Base-by-base conservation (phyloP, 2,329 filamentous ascomycete species). In the Falciphora oryzae region DNA sequence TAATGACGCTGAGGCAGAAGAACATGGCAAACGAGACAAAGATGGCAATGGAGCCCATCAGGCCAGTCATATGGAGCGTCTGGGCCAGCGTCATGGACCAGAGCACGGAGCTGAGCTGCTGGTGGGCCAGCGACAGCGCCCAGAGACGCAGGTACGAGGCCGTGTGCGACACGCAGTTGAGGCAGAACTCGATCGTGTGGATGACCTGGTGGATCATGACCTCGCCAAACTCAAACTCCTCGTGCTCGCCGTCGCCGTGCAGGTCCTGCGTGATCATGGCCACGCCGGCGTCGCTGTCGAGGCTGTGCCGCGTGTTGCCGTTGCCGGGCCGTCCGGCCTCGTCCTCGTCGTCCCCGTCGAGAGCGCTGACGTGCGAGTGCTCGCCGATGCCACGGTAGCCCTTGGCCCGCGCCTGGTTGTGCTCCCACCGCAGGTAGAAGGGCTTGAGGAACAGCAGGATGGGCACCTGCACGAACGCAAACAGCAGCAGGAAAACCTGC, bases 151-250 rank as follows among this genome's bases (percentile, higher is more conserved):
- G 90, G 79, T 99, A 99, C 1, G 95, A 99, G 5, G 95, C 95
- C 5, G 96, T 99, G 80, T 99, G 95, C 35, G 95, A 99, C 68
- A 99, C 94, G 77, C 94, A 98, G 83, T 99, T 99, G 71, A 99
- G 85, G 75, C 95, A 99, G 82, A 99, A 99, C 84, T 99, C 92
- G 73, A 98, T 98, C 25, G 94, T 98, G 81, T 98, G 96, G 73
- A 99, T 99, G 75, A 97, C 87, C 77, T 99, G 95, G 79, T 99
- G 95, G 74, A 99, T 99, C 93, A 99, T 97, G 68, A 93, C 86
- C 76, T 99, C 95, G 66, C 90, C 87, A 75, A 99, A 99, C 71
- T 99, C 95, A 75, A 99, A 99, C 74, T 99, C 95, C 73, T 95
- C 93, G 71, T 97, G 92, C 70, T 93, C 93, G 61, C 92, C 91